Percentiles rank a stretch among this genome's conserved stretches.
These are phyloP conservation scores for Cladosporium sp. DNA, from an alignment of 2,329 filamentous ascomycete species.

Conservation along the genomic window DNA sequence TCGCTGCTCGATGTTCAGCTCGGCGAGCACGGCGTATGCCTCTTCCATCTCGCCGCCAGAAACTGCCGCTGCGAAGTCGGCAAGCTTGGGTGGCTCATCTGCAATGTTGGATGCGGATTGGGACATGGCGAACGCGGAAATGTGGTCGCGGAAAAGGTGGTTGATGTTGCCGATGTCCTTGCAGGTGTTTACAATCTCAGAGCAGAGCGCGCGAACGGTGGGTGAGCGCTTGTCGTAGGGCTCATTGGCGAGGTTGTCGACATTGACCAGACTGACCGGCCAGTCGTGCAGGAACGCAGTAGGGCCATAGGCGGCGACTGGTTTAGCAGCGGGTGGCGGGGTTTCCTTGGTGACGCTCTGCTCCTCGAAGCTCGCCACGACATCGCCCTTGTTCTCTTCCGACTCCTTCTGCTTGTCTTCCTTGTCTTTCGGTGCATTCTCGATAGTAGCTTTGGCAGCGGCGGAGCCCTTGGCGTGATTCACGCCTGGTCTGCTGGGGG, in stretches of 20 bases:
- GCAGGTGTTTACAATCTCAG: constrained; percentile 98
- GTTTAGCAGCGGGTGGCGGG: constrained; percentile 9
- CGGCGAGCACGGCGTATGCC: constrained; percentile 84
- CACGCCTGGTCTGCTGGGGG: constrained; percentile 57
- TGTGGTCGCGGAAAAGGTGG: constrained; percentile 92
- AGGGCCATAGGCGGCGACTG: constrained; percentile 63
- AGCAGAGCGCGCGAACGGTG: constrained; percentile 85
- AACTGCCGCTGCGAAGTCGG: constrained; percentile 94
- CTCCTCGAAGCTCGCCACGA: constrained; percentile 97
- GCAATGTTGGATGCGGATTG: constrained; percentile 93
- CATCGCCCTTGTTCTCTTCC: constrained; percentile 78
- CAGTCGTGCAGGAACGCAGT: constrained; percentile 86
- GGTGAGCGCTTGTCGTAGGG: constrained; percentile 86
- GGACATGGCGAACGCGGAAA: constrained; percentile 94
- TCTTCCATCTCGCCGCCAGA: constrained; percentile 91
- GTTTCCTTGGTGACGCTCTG: constrained; percentile 53
- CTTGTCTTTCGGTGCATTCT: constrained; percentile 19
- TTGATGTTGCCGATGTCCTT: constrained; percentile 95
- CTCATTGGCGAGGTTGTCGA: constrained; percentile 56
- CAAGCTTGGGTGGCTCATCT: constrained; percentile 89
- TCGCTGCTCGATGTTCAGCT: constrained; percentile 85
- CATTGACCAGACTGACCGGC: constrained; percentile 15
- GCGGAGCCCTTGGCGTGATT: constrained; percentile 42
- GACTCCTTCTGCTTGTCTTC: constrained; percentile 43
- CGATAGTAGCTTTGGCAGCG: constrained; percentile 48